Evolutionary conservation across 805 yeast species (phyloP), one percentile per base, ranked within the genome.

Genomic region (Candida maesae): DNA sequence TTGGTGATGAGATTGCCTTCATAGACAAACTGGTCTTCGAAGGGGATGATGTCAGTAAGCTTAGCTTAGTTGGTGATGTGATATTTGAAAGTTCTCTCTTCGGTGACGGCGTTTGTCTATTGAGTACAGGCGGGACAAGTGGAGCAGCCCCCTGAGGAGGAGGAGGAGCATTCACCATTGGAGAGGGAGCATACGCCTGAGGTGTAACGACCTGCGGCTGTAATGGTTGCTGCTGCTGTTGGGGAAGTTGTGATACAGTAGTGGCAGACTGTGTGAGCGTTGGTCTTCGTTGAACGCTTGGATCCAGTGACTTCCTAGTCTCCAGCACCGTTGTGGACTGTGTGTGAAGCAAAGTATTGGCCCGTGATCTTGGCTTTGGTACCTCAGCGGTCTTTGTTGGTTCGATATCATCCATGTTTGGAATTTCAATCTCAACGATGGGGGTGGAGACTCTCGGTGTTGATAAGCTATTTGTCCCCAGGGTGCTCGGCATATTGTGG

Each of bases 371-470:
- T 23, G 53, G 21, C 36, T 45, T 43, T 26, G 42, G 20, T 36
- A 46, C 44, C 19, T 41, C 47, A 30, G 47, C 52, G 20, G 20
- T 31, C 59, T 36, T 40, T 31, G 41, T 20, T 2, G 53, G 35
- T 35, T 51, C 60, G 32, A 65, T 53, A 1, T 66, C 69, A 40
- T 76, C 81, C 73, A 81, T 77, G 47, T 73, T 78, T 5, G 91
- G 91, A 31, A 84, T 84, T 56, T 83, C 90, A 45, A 74, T 75
- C 45, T 74, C 74, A 21, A 74, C 74, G 3, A 82, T 69, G 2
- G 87, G 83, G 0, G 84, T 74, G 9, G 76, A 71, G 14, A 67
- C 66, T 29, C 76, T 56, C 17, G 56, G 37, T 14, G 44, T 41
- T 14, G 38, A 24, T 5, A 41, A 44, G 3, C 40, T 21, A n/a